Evolutionary conservation across 345 rosid genomes (phyloP), one percentile per base, ranked within the genome.

Genomic region (Stellera chamaejasme): DNA sequence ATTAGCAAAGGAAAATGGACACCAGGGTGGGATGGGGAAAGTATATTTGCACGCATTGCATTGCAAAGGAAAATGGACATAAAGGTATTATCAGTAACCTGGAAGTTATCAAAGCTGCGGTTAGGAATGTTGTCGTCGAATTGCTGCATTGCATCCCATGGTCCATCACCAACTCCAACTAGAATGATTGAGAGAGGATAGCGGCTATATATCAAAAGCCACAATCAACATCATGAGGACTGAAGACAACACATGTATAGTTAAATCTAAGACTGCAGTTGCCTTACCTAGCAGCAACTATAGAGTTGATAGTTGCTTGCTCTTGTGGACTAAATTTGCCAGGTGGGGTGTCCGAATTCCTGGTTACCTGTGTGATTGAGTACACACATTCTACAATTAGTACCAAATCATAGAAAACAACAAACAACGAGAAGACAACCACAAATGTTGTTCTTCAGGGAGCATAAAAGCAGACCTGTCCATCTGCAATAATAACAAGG

Each of bases 151-250:
- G 95, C 74, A 58, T 92, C 85, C 98, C 98, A 92, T 11, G 98
- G 96, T 58, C 98, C 98, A 75, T 91, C 98, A 60, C 98, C 98
- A 42, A 91, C 90, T 51, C 98, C 98, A 64, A 91, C 84, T 75
- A 91, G 74, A 73, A 91, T 65, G 9, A 91, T 91, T 15, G 98
- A 91, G 61, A 91, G 79, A 55, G 98, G 93, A 66, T 75, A 83
- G 10, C 74, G 80, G 73, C 98, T 92, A 78, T 60, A 60, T 25
- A 27, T 11, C 26, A 50, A 59, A 64, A 15, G 39, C 4, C 46
- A 71, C 1, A 28, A 69, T 71, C 32, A 77, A 56, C 36, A 54
- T 56, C 50, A 48, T 14, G 39, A 32, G 39, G 39, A 32, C 52
- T 27, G 26, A 44, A 27, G 60, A 58, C 52, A 36, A 32, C 44